Evolutionary conservation across 371 early-diverging fungal species (phyloP), one percentile per base, ranked within the genome.

Genomic region (Cokeromyces recurvatus): DNA sequence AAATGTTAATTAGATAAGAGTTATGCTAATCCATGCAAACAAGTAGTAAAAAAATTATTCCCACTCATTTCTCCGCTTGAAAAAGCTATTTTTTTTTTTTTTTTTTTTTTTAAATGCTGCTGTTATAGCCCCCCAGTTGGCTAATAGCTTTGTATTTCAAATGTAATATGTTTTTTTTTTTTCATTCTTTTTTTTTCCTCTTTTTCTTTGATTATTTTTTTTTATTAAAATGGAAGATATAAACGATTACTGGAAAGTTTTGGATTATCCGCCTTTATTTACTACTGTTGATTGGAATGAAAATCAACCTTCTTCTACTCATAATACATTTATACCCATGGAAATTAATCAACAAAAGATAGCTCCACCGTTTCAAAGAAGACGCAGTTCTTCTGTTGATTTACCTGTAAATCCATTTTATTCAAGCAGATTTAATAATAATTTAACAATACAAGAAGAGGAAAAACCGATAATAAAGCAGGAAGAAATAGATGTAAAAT

Each of bases 321-420:
- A 29, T 29, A 5, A 29, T 29, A n/a, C n/a, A n/a, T n/a, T n/a
- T n/a, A n/a, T n/a, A n/a, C n/a, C n/a, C n/a, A n/a, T n/a, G n/a
- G n/a, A n/a, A n/a, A n/a, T n/a, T n/a, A n/a, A 48, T 21, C 38
- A 57, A 12, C 50, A 49, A 36, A 39, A 50, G 37, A 34, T 46
- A 38, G 43, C 51, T 14, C 43, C 48, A n/a, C 59, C 53, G 8
- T 61, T 61, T 38, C 56, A 52, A 42, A 38, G 62, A 22, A 51
- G 62, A 45, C 48, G 62, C 14, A 61, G 62, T 32, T 61, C 62
- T 37, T 61, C 62, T 17, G 55, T 61, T 37, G 62, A 55, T 32
- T 53, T 59, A 20, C 59, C 59, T 11, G 42, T 59, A 11, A 59
- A 59, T 38, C 59, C 59, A n/a, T 43, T 53, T 5, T 59, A 53